phyloP scores from a whole-genome alignment of 2,329 filamentous ascomycete genomes.

The Penicillium sp. region DNA sequence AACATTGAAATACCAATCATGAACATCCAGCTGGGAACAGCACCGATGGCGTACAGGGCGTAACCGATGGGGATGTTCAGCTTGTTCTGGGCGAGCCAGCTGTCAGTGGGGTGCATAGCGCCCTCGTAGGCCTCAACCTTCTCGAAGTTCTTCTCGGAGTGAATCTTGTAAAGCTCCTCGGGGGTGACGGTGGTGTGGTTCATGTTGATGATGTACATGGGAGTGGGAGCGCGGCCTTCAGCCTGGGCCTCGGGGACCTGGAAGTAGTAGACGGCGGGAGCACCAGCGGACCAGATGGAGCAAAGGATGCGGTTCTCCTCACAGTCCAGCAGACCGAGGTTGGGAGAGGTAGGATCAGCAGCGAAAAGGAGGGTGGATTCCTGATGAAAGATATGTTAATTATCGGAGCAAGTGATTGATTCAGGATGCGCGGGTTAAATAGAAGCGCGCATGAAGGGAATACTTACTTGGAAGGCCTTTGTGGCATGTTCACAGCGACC shows the following conservation, averaged over 20 bases:
- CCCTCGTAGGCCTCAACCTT: conserved; percentile 56
- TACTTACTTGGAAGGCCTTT: conserved; percentile 51
- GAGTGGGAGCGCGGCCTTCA: conserved; percentile 51
- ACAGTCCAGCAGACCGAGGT: conserved; percentile 60
- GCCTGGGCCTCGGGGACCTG: conserved; percentile 53
- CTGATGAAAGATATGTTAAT: conserved; percentile 32
- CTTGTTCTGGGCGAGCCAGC: conserved; percentile 53
- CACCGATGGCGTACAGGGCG: conserved; percentile 55
- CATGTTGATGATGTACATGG: conserved; percentile 54
- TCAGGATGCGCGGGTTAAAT: background rate
- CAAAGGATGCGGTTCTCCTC: conserved; percentile 60
- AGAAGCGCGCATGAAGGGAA: background rate
- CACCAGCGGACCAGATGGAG: conserved; percentile 58
- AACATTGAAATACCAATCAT: conserved; percentile 65
- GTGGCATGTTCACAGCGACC: conserved; percentile 58
- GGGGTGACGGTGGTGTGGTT: conserved; percentile 60
- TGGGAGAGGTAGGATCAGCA: conserved; percentile 54
- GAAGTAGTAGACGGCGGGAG: conserved; percentile 60
- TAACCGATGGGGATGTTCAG: conserved; percentile 58
- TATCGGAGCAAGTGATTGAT: conserved; percentile 1
- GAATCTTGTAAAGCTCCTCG: conserved; percentile 57
- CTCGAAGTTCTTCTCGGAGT: conserved; percentile 58
- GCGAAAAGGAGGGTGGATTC: conserved; percentile 55
- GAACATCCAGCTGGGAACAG: conserved; percentile 63
- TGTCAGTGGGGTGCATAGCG: conserved; percentile 61